phyloP scores from a whole-genome alignment of 306 rosid genomes.

The Dalbergia cultrata region DNA sequence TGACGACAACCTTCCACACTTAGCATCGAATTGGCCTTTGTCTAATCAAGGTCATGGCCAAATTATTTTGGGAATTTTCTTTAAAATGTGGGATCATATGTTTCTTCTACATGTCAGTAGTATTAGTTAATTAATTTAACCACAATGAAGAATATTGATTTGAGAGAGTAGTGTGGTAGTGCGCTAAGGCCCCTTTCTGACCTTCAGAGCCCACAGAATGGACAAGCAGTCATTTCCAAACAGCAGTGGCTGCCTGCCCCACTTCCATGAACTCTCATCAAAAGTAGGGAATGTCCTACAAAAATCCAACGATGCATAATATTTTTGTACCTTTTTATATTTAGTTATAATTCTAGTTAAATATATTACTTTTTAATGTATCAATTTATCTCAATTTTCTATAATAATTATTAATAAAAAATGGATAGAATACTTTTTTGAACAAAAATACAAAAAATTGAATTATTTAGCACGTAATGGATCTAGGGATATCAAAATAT shows the following conservation, averaged over 20 bases:
- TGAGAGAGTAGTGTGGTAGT: not conserved
- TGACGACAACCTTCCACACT: constrained; percentile 3
- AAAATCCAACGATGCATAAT: constrained; percentile 33
- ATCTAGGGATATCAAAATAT: not conserved
- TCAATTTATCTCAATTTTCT: too few relatives aligned
- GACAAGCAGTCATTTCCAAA: constrained; percentile 40
- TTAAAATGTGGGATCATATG: not conserved
- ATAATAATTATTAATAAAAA: too few relatives aligned
- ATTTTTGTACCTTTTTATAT: not conserved
- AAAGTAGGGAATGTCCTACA: constrained; percentile 45
- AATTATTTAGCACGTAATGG: constrained; percentile 17
- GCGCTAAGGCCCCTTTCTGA: not conserved
- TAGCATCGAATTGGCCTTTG: not conserved
- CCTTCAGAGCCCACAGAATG: constrained; percentile 22
- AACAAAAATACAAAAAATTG: not conserved
- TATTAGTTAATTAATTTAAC: not conserved
- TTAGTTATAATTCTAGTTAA: too few relatives aligned
- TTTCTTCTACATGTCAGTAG: not conserved
- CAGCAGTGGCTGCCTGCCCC: constrained; percentile 38
- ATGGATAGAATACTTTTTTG: too few relatives aligned
- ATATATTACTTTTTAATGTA: too few relatives aligned
- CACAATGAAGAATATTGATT: constrained; percentile 24
- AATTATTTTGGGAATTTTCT: not conserved
- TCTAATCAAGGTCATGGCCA: constrained; percentile 20
- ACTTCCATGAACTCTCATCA: constrained; percentile 30